Percentiles rank a stretch among this genome's conserved stretches.
These are phyloP conservation scores for Claviceps maximensis DNA, from an alignment of 2,329 filamentous ascomycete genomes.

Conservation along the genomic window DNA sequence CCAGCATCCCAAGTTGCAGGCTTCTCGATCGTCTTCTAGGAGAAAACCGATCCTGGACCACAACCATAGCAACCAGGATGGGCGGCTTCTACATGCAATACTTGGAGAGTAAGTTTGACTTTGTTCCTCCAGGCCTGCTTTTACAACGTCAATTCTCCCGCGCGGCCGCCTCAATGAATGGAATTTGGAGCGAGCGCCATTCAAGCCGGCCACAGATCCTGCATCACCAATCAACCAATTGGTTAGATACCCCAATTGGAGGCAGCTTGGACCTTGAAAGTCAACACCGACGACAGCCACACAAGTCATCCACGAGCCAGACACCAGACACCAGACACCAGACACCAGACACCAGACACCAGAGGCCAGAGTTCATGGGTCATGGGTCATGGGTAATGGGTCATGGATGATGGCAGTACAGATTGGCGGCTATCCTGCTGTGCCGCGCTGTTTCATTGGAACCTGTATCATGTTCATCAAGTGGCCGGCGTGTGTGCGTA, in stretches of 20 bases:
- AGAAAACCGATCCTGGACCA: neutral
- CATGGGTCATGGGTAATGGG: no score
- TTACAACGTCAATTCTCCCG: neutral
- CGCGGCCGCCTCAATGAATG: neutral
- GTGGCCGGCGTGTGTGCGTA: neutral
- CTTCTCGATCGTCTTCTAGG: neutral
- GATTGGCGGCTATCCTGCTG: neutral
- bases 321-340: no score
- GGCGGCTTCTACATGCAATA: constrained; percentile 60
- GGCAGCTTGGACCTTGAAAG: neutral
- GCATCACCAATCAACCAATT: neutral
- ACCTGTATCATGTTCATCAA: neutral
- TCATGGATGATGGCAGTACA: neutral
- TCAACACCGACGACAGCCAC: neutral
- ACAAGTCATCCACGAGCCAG: neutral
- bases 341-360: no score
- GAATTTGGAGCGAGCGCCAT: no score
- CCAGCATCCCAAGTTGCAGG: neutral
- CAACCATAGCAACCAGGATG: constrained; percentile 29
- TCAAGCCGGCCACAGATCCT: neutral
- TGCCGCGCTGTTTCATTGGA: neutral
- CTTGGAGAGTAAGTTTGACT: constrained; percentile 55
- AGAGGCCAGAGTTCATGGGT: no score
- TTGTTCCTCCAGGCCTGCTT: neutral
- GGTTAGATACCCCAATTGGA: neutral